Evolutionary conservation across 345 rosid genomes (phyloP).

Genomic region (Firmiana major): DNA sequence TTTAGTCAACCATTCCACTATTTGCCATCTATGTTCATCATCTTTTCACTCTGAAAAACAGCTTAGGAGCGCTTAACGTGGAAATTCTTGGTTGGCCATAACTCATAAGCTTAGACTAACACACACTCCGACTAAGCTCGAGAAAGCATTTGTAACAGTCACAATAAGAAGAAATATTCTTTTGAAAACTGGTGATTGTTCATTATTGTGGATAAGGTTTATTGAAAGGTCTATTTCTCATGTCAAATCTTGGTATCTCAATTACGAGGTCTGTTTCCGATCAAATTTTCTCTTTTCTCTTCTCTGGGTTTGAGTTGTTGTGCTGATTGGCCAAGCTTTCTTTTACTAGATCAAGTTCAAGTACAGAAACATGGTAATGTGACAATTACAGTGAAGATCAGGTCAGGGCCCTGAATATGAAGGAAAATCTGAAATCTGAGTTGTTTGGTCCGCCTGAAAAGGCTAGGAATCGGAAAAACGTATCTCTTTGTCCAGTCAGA

Average conservation of each 20-base stretch:
- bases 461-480: background rate
- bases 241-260: background rate
- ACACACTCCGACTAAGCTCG: background rate
- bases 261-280: background rate
- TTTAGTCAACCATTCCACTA: constrained; percentile 11
- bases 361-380: background rate
- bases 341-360: background rate
- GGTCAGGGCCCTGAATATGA: background rate
- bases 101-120: background rate
- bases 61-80: constrained; percentile 11
- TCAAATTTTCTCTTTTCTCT: background rate
- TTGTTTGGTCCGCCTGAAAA: background rate
- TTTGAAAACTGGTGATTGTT: too few relatives aligned
- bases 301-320: background rate
- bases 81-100: constrained; percentile 15
- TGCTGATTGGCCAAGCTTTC: background rate
- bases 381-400: background rate
- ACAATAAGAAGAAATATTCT: too few relatives aligned
- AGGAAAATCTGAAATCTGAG: background rate
- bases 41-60: too few relatives aligned
- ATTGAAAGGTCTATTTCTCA: too few relatives aligned
- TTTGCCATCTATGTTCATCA: constrained; percentile 8
- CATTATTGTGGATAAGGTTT: too few relatives aligned
- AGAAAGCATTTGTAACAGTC: background rate
- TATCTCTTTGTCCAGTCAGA: background rate